Percentiles rank a stretch among this genome's conserved stretches.
Conservation (phyloP, 2,329 filamentous ascomycete genomes). For the Nemania sp. region DNA sequence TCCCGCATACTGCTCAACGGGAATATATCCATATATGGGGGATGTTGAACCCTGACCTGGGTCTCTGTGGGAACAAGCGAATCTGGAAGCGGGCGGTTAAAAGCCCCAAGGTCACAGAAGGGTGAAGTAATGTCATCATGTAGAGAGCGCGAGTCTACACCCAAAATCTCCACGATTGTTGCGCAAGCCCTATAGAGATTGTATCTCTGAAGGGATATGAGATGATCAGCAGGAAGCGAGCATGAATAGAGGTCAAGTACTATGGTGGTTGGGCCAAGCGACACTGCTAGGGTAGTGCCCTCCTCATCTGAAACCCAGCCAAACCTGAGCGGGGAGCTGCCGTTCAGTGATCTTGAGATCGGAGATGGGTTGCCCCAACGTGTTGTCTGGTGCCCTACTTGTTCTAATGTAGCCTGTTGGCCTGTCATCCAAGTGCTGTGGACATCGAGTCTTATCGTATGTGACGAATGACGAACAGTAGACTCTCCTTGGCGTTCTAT, state of each 20-base stretch:
- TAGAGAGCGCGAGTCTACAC: slow-evolving; percentile 5
- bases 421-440: neutral
- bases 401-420: neutral
- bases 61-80: slow-evolving; percentile 2
- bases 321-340: neutral
- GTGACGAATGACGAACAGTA: neutral
- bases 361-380: neutral
- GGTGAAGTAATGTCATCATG: slow-evolving; percentile 13
- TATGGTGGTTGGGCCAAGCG: slow-evolving; percentile 4
- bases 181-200: slow-evolving; percentile 14
- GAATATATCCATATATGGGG: slow-evolving; percentile 4
- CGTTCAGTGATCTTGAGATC: neutral
- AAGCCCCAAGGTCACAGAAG: neutral
- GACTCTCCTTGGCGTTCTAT: neutral
- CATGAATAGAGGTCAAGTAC: slow-evolving; percentile 1
- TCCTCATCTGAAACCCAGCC: neutral
- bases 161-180: slow-evolving; percentile 3
- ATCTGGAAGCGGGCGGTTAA: neutral
- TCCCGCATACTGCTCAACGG: neutral
- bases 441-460: neutral
- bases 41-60: neutral
- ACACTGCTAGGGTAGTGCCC: neutral
- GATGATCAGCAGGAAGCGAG: slow-evolving; percentile 9
- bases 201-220: slow-evolving; percentile 7
- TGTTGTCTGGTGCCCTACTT: neutral